These are phyloP conservation scores for Fusarium tuaranense DNA, from an alignment of 2,329 filamentous ascomycete species.

Conservation along the genomic window DNA sequence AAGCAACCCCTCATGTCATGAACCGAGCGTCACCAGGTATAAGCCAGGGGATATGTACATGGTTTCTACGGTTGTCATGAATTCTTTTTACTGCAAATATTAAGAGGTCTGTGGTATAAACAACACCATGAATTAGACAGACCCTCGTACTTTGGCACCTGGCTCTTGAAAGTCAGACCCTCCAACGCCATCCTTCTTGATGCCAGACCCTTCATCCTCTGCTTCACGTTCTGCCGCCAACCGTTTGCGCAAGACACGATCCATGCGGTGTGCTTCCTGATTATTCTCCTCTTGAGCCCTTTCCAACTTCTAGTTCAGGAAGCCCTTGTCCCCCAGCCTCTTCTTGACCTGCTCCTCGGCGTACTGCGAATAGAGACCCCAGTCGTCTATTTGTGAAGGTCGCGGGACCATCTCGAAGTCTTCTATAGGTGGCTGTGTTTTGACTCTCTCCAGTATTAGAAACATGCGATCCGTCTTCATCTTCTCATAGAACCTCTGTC, in stretches of 20 bases:
- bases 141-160: background rate
- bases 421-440: conserved; percentile 56
- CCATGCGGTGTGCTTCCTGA: conserved; percentile 43
- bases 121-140: background rate
- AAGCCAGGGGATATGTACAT: background rate
- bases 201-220: background rate
- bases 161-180: background rate
- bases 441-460: conserved; percentile 59
- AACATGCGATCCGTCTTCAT: conserved; percentile 56
- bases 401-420: conserved; percentile 59
- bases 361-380: conserved; percentile 61
- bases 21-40: background rate
- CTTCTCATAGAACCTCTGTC: conserved; percentile 46
- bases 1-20: background rate
- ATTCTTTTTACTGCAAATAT: conserved; percentile 11
- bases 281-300: conserved; percentile 47
- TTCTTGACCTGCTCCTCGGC: conserved; percentile 57
- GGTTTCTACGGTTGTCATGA: background rate
- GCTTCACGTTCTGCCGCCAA: conserved; percentile 30
- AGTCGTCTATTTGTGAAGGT: conserved; percentile 69
- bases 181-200: conserved; percentile 2
- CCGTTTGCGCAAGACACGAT: conserved; percentile 42
- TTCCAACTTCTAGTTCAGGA: conserved; percentile 55
- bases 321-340: conserved; percentile 53
- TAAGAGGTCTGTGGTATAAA: background rate